Evolutionary conservation across 169 alveolate species (phyloP).

Genomic region (Pseudocohnilembus persalinus): DNA sequence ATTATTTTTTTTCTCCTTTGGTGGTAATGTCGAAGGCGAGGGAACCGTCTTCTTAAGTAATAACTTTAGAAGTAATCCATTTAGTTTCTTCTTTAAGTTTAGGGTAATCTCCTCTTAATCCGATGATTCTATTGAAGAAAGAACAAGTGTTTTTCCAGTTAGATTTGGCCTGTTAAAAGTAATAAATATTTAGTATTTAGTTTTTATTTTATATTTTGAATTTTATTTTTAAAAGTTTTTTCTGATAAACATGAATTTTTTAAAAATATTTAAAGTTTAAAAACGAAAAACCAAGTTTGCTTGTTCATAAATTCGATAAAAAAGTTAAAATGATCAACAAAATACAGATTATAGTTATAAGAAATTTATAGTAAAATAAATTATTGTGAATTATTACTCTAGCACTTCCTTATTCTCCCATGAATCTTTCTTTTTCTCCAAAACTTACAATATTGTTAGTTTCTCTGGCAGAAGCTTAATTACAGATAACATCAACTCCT

Average conservation of each 20-base stretch:
- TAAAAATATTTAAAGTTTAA: no score
- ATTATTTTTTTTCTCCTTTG: conserved; percentile 71
- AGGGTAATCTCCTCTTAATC: conserved; percentile 54
- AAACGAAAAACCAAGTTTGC: no score
- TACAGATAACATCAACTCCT: conserved; percentile 93
- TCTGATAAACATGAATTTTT: no score
- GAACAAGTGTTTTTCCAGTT: conserved; percentile 68
- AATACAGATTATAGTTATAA: no score
- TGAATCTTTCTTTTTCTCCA: conserved; percentile 88
- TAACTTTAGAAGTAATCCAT: conserved; percentile 64
- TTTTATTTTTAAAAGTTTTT: no score
- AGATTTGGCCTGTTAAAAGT: conserved; percentile 25
- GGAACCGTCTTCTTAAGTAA: conserved; percentile 73
- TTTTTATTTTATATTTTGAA: no score
- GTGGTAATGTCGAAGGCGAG: conserved; percentile 73
- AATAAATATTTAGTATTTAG: no score
- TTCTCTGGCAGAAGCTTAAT: conserved; percentile 93
- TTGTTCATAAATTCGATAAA: no score
- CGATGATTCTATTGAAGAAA: conserved; percentile 57
- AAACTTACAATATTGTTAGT: conserved; percentile 90
- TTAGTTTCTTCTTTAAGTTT: conserved; percentile 60
- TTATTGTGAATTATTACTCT: conserved; percentile 37
- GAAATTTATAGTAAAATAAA: no score
- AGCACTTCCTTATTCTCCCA: conserved; percentile 89
- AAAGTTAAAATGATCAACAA: no score